A percentile compares a stretch with the other conserved stretches of the same genome.
phyloP scores from a whole-genome alignment of 768 basidiomycete species.

The Asterophora lycoperdoides region DNA sequence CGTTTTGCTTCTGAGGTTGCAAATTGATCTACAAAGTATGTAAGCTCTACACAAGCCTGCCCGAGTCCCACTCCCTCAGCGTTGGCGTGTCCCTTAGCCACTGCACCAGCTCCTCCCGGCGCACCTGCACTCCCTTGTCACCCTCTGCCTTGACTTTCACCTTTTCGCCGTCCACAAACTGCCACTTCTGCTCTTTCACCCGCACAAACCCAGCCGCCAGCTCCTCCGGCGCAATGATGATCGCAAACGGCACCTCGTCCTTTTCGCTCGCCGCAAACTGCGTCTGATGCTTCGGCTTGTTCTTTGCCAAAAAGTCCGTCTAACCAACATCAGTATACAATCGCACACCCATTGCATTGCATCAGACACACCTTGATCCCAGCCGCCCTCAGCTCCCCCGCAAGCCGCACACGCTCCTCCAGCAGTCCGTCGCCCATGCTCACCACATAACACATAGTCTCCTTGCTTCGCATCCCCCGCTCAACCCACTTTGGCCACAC shows the following conservation, averaged over 20 bases:
- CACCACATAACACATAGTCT: conserved; percentile 93
- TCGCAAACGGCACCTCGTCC: conserved; percentile 89
- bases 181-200: conserved; percentile 90
- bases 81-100: conserved; percentile 55
- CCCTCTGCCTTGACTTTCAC: conserved; percentile 50
- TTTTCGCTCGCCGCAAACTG: conserved; percentile 91
- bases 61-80: conserved; percentile 20
- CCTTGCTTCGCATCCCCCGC: conserved; percentile 75
- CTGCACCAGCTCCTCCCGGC: conserved; percentile 52
- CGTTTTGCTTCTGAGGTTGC: too few relatives aligned
- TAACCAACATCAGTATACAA: conserved; percentile 23
- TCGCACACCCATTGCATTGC: too few relatives aligned
- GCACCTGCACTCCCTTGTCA: conserved; percentile 64
- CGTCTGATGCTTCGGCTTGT: conserved; percentile 79
- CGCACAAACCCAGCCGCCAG: conserved; percentile 77
- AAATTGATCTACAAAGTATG: too few relatives aligned
- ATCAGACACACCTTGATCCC: conserved; percentile 80
- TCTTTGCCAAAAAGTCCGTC: conserved; percentile 92
- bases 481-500: conserved; percentile 85
- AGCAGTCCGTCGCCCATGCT: conserved; percentile 86
- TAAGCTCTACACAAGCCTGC: conserved; percentile 40
- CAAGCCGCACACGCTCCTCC: conserved; percentile 77
- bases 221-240: conserved; percentile 89
- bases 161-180: conserved; percentile 69
- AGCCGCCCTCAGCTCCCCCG: conserved; percentile 73